Evolutionary conservation across 2,329 filamentous ascomycete species (phyloP).

Genomic region (Cladophialophora immunda): DNA sequence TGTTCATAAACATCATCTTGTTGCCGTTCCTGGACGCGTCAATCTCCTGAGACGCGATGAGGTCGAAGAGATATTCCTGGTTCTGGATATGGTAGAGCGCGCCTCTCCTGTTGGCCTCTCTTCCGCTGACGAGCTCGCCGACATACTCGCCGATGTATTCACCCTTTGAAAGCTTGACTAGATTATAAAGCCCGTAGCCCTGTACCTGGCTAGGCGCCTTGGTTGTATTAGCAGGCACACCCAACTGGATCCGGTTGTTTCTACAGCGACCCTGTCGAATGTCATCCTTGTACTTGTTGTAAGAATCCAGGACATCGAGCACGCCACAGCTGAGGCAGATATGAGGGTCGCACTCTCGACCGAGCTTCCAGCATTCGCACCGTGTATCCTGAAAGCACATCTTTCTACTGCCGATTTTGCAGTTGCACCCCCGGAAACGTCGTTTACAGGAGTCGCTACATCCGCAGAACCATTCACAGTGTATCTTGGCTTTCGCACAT

Average conservation of each 20-base stretch:
- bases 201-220: constrained; percentile 70
- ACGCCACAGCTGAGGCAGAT: constrained; percentile 77
- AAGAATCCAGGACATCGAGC: constrained; percentile 71
- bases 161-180: constrained; percentile 70
- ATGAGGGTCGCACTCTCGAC: constrained; percentile 82
- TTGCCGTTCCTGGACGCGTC: constrained; percentile 82
- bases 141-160: constrained; percentile 85
- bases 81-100: constrained; percentile 55
- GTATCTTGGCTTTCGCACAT: constrained; percentile 38
- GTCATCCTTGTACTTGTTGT: constrained; percentile 68
- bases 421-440: constrained; percentile 42
- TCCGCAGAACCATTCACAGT: constrained; percentile 41
- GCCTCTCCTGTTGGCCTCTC: constrained; percentile 74
- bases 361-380: constrained; percentile 76
- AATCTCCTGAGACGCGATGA: constrained; percentile 64
- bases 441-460: constrained; percentile 40
- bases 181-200: constrained; percentile 79
- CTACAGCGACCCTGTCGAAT: constrained; percentile 70
- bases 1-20: constrained; percentile 84
- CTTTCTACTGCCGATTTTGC: constrained; percentile 33
- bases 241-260: constrained; percentile 76
- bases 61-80: constrained; percentile 60
- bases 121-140: constrained; percentile 76
- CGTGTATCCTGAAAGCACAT: constrained; percentile 39
- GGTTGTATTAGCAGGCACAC: constrained; percentile 69